These are phyloP conservation scores for Wickerhamomyces ciferrii DNA, from an alignment of 805 yeast species.

Conservation along the genomic window DNA sequence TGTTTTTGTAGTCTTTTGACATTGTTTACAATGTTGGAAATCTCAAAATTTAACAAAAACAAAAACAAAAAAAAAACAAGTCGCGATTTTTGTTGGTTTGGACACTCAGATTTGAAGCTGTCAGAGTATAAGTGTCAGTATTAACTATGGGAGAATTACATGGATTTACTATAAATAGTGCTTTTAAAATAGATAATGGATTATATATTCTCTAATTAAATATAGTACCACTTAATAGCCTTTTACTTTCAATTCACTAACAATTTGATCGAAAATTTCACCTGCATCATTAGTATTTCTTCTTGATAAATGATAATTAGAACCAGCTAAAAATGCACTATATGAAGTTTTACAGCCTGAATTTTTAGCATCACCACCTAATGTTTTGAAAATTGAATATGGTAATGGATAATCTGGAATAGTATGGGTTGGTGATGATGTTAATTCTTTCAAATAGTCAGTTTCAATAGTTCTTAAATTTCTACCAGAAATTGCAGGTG, in stretches of 20 bases:
- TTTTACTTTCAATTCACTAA: neutral
- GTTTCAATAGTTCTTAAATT: conserved; percentile 18
- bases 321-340: conserved; percentile 14
- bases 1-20: too few relatives aligned
- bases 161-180: neutral
- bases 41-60: too few relatives aligned
- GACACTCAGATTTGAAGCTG: too few relatives aligned
- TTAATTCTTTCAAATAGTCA: conserved; percentile 17
- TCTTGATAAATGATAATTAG: conserved; percentile 10
- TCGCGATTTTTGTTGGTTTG: too few relatives aligned
- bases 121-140: too few relatives aligned
- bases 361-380: conserved; percentile 6
- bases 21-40: too few relatives aligned
- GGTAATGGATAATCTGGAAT: conserved; percentile 23
- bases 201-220: too few relatives aligned
- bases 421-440: neutral
- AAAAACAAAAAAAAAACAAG: too few relatives aligned
- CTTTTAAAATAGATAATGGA: neutral
- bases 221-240: too few relatives aligned
- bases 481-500: conserved; percentile 19
- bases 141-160: neutral
- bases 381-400: conserved; percentile 16
- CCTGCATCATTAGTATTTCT: conserved; percentile 11
- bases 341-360: neutral
- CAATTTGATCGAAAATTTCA: conserved; percentile 8